Base-by-base conservation (phyloP, 305 asterid species). In the Plantago coronopus region DNA sequence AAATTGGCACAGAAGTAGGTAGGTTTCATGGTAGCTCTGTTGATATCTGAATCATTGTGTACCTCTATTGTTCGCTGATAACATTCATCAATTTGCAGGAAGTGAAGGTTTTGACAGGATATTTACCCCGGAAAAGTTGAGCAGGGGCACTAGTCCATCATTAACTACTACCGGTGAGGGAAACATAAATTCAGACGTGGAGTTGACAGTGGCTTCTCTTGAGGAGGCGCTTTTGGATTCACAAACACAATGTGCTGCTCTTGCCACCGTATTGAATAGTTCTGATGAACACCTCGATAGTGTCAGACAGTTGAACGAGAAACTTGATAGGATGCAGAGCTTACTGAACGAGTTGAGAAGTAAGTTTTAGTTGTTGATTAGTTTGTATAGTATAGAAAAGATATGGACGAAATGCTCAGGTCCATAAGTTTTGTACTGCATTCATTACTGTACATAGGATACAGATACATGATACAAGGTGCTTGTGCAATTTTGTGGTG, bases 281-380 rank as follows among this genome's bases (percentile, higher is more conserved):
- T 74, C 95, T 1, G 25, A 53, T 0, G 80, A 74, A 51, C 67
- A 67, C 75, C 71, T 78, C 48, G 73, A 72, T 58, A 80, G 73
- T 29, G 80, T 86, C 68, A 79, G 70, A 60, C 82, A 85, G 74
- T 74, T 94, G 61, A 76, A 67, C 61, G 84, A 83, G 78, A 89
- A 83, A 69, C 89, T 94, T 15, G 95, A 83, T 67, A 80, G 75
- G 62, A 82, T 90, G 91, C 95, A 90, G 77, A 80, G 74, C 64
- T 70, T 90, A 51, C 68, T 94, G 51, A 66, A 72, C 63, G 86
- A 69, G 61, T 76, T 94, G 66, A 81, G 83, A 71, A 73, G 77
- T 53, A 87, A 79, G 66, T 27, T 72, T 49, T 84, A 69, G 51
- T 69, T 47, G 42, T 44, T 14, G 25, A 46, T 64, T 14, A 19